Base-by-base conservation (phyloP, 129 eudicot species). In the Flaveria linearis region DNA sequence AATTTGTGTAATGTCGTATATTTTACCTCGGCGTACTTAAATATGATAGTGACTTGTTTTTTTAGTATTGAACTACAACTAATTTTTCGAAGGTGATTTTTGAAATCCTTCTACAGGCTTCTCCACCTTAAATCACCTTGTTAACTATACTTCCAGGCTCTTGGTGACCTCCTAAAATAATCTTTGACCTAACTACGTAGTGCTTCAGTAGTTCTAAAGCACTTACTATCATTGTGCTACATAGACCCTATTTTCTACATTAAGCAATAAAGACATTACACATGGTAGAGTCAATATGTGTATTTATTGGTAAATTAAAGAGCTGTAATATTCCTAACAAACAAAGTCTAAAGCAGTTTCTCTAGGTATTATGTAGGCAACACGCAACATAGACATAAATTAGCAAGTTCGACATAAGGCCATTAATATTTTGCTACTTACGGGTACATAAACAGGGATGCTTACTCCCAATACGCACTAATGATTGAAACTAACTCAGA, bases 1-100 rank as follows among this genome's bases (percentile, higher is more conserved):
- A 46, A 46, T 23, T 41, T 69, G 56, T 69, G 57, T 14, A 14
- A 45, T 23, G 73, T 68, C 57, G 13, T 69, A 69, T 67, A 67
- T 46, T 43, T 11, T 69, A 69, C 45, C 73, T 23, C 7, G 20
- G 10, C 41, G 2, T 45, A 46, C 57, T 45, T 22, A 22, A n/a
- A 15, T 69, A 45, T 46, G 53, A 55, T 13, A 22, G n/a, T 46
- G 16, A 68, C 55, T 20, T 23, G n/a, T 9, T 22, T n/a, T 22
- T 22, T 58, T 22, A 20, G 33, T 30, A 58, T 2, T 58, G 30
- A 9, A 58, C 23, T 22, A 20, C 4, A 9, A 23, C 52, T 67
- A 47, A 41, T 3, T 15, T 8, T 7, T 67, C 18, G 23, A 17
- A 20, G 55, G 12, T 49, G 49, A 18, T 68, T 43, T 68, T 43